Percentiles rank a stretch among this genome's conserved stretches.
Conservation (phyloP, 2,329 filamentous ascomycete genomes). For the Arthrobotrys pseudoclavata region DNA sequence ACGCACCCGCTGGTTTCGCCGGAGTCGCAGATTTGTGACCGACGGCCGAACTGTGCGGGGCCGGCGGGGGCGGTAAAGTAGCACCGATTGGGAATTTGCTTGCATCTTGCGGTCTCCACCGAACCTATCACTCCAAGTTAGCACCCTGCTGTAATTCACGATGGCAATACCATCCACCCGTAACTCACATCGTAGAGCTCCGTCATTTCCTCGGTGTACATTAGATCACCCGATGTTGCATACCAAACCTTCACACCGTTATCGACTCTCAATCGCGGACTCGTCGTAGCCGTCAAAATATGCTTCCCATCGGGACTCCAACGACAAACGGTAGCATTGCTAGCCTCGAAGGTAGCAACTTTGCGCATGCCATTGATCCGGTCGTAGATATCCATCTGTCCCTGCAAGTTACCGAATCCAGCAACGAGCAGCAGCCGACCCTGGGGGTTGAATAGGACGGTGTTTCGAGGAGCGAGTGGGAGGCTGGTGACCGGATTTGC, state of each 20-base stretch:
- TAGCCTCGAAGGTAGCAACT: constrained; percentile 91
- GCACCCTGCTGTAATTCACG: constrained; percentile 33
- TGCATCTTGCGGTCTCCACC: constrained; percentile 83
- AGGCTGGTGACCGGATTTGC: constrained; percentile 87
- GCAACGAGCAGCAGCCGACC: constrained; percentile 93
- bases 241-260: constrained; percentile 98
- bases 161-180: constrained; percentile 59
- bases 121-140: constrained; percentile 65
- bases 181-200: constrained; percentile 83
- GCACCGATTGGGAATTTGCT: constrained; percentile 75
- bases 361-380: constrained; percentile 93
- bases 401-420: constrained; percentile 96
- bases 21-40: constrained; percentile 87
- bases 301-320: constrained; percentile 97
- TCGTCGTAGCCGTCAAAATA: constrained; percentile 97
- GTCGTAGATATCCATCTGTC: constrained; percentile 98
- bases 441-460: constrained; percentile 90
- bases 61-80: constrained; percentile 79
- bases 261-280: constrained; percentile 92
- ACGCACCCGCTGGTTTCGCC: constrained; percentile 96
- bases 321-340: constrained; percentile 94
- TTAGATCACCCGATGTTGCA: constrained; percentile 80
- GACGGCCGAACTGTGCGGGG: constrained; percentile 84
- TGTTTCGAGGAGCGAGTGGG: constrained; percentile 89
- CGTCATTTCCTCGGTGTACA: constrained; percentile 95